Base-by-base conservation (phyloP, 371 early-diverging fungal genomes). In the Haplosporangium sp. region DNA sequence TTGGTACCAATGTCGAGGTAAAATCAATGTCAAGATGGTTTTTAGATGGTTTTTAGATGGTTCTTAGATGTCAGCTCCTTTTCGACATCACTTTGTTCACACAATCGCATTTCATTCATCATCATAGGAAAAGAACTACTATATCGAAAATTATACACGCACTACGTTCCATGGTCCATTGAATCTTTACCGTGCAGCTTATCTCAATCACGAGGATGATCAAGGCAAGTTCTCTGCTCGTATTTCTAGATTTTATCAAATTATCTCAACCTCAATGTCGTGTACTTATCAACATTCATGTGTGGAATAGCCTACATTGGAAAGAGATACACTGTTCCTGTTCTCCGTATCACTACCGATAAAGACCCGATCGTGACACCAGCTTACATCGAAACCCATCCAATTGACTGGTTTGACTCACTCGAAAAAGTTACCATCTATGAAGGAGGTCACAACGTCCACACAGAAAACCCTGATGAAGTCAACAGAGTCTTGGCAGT, bases 151-250 rank as follows among this genome's bases (percentile, higher is more conserved):
- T 9, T 64, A 9, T 38, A 27, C 57, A 4, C 44, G 52, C 3
- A 57, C 67, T 1, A 39, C 63, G 2, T 63, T 67, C 35, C 74
- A 73, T 37, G 74, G 74, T 3, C 63, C 47, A 4, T 40, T 63
- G 57, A 67, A 73, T 60, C 63, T 56, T n/a, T 68, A 68, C 47
- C 74, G 74, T 47, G 52, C 68, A 3, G 39, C 6, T 20, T 53
- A 44, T 4, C 15, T 74, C 35, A 68, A 74, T 42, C 47, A 63
- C 42, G 53, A 60, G 27, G 69, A 74, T 35, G 68, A 68, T 1
- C 62, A 61, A 56, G 37, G 70, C 56, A 62, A 63, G 63, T 69
- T 15, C 15, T 45, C 15, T 13, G 10, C 10, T 10, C 42, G 10
- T 42, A 42, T 42, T 10, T 10, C 4, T 45, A 13, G 10, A 10